A percentile compares a stretch with the other conserved stretches of the same genome.
Conservation (phyloP, 1,284 basidiomycete genomes). For the Takashimella koratensis region DNA sequence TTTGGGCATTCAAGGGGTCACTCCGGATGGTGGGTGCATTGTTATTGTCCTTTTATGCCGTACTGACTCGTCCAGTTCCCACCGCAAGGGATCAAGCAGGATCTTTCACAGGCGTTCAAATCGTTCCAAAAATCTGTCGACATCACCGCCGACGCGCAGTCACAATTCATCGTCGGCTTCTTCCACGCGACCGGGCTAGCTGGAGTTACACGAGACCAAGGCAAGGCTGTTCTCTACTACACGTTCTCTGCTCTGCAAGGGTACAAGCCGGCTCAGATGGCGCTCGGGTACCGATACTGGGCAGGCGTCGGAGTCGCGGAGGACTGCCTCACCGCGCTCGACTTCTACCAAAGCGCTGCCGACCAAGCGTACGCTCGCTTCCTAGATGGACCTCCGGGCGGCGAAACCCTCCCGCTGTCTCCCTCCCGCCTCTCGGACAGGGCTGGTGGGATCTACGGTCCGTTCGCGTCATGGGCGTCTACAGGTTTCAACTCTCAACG, state of each 20-base stretch:
- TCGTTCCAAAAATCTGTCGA: constrained; percentile 9
- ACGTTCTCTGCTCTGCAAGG: constrained; percentile 88
- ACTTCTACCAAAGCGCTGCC: constrained; percentile 83
- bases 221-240: constrained; percentile 75
- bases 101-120: constrained; percentile 31
- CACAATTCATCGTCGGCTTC: constrained; percentile 79
- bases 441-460: constrained; percentile 85
- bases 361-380: constrained; percentile 76
- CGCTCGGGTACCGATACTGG: constrained; percentile 92
- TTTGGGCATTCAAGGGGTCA: constrained; percentile 65
- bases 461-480: constrained; percentile 63
- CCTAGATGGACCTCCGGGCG: constrained; percentile 82
- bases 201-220: constrained; percentile 54
- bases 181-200: constrained; percentile 82
- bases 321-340: constrained; percentile 72
- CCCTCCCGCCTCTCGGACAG: constrained; percentile 84
- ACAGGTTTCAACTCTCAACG: constrained; percentile 68
- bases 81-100: constrained; percentile 38
- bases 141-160: constrained; percentile 62
- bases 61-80: constrained; percentile 35
- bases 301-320: constrained; percentile 87
- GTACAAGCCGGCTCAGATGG: constrained; percentile 83
- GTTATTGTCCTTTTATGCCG: constrained; percentile 2
- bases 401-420: constrained; percentile 76
- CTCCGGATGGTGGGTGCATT: constrained; percentile 61